These are phyloP conservation scores for Microstegium vimineum DNA, from an alignment of 176 grass and related monocot species.

Conservation along the genomic window DNA sequence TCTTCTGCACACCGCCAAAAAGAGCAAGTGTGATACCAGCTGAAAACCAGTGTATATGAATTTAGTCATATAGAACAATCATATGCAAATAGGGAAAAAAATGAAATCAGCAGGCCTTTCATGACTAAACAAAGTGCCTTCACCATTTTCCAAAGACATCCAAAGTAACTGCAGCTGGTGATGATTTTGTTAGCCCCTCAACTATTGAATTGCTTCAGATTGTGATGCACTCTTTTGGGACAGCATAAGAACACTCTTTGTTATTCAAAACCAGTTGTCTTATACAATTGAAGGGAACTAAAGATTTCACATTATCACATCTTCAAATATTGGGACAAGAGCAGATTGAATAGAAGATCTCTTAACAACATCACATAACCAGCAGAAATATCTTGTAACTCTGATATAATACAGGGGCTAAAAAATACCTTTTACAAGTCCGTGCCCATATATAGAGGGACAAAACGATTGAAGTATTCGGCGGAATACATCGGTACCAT, in stretches of 20 bases:
- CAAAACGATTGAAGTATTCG: conserved; percentile 88
- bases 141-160: not conserved
- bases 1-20: conserved; percentile 87
- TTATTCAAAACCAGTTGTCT: not conserved
- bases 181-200: conserved; percentile 7
- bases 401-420: not conserved
- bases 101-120: not conserved
- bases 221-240: not conserved
- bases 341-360: not conserved
- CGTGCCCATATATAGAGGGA: conserved; percentile 93
- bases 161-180: not conserved
- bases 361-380: not conserved
- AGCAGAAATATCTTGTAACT: not conserved
- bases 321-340: not conserved
- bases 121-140: not conserved
- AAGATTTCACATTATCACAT: not conserved
- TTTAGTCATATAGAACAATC: conserved; percentile 2
- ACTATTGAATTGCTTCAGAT: not conserved
- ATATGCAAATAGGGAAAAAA: conserved; percentile 12
- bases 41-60: conserved; percentile 34
- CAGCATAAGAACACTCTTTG: not conserved
- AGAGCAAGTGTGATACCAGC: conserved; percentile 87
- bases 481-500: conserved; percentile 78
- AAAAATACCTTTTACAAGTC: conserved; percentile 94
- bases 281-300: not conserved